Evolutionary conservation across 257 asterid genomes (phyloP).

Genomic region (Petrea volubilis): DNA sequence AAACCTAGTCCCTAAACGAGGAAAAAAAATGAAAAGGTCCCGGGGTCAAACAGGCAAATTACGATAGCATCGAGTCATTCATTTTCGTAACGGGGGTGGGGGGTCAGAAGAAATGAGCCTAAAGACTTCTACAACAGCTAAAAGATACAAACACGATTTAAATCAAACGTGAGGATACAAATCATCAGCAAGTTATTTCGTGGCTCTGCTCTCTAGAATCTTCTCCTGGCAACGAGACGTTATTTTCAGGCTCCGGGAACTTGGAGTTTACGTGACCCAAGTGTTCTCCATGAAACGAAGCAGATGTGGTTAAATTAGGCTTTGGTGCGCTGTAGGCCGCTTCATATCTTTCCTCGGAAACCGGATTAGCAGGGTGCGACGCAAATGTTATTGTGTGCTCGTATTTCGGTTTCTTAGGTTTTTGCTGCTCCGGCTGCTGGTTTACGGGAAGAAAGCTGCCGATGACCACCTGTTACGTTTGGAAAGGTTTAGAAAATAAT

Average conservation of each 20-base stretch:
- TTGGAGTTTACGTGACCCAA: constrained; percentile 41
- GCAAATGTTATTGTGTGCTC: constrained; percentile 54
- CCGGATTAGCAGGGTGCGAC: constrained; percentile 44
- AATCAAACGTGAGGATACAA: background rate
- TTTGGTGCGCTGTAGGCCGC: constrained; percentile 37
- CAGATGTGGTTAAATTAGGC: constrained; percentile 42
- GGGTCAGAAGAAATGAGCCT: constrained; percentile 48
- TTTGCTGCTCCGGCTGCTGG: constrained; percentile 49
- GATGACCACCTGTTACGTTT: constrained; percentile 63
- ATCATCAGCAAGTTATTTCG: constrained; percentile 53
- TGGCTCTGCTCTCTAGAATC: constrained; percentile 59
- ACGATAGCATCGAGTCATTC: constrained; percentile 32
- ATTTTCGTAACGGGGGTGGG: constrained; percentile 11
- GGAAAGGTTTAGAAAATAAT: constrained; percentile 15
- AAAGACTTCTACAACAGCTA: constrained; percentile 30
- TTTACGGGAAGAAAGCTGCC: constrained; percentile 67
- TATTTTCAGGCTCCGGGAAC: constrained; percentile 41
- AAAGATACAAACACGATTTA: constrained; percentile 33
- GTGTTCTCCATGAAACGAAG: constrained; percentile 55
- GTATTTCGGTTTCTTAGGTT: constrained; percentile 58
- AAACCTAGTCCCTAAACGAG: constrained; percentile 39
- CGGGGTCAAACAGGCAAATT: constrained; percentile 29
- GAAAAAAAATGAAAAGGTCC: constrained; percentile 13
- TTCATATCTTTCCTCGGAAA: constrained; percentile 43
- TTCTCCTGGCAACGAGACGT: constrained; percentile 40